phyloP scores from a whole-genome alignment of 331 rosid species.

The Saraca asoca region DNA sequence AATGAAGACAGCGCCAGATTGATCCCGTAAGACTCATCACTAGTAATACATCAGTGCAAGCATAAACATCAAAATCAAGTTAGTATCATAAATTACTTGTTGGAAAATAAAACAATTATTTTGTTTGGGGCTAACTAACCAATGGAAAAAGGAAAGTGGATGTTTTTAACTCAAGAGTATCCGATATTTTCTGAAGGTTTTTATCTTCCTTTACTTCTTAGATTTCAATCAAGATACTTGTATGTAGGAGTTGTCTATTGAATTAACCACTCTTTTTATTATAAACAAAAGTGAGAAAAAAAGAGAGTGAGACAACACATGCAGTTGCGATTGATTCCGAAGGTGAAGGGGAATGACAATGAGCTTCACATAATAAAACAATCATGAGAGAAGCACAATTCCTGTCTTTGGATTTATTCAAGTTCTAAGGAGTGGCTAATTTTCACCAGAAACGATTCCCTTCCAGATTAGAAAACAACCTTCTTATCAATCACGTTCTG shows the following conservation, averaged over 20 bases:
- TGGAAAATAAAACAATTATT: neutral
- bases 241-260: too few relatives aligned
- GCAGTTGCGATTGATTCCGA: neutral
- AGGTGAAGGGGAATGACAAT: constrained; percentile 2
- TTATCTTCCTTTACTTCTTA: too few relatives aligned
- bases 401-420: constrained; percentile 3
- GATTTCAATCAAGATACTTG: too few relatives aligned
- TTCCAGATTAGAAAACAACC: neutral
- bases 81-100: too few relatives aligned
- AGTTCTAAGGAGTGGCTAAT: constrained; percentile 20
- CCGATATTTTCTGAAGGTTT: too few relatives aligned
- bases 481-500: neutral
- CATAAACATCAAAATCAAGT: too few relatives aligned
- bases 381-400: neutral
- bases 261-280: too few relatives aligned
- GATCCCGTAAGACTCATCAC: too few relatives aligned
- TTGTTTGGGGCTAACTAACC: constrained; percentile 1
- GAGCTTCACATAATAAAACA: neutral
- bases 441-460: constrained; percentile 19
- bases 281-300: neutral
- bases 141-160: constrained; percentile 6
- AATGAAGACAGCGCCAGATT: too few relatives aligned
- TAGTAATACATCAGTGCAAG: too few relatives aligned
- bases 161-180: too few relatives aligned
- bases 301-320: constrained; percentile 8